phyloP scores from a whole-genome alignment of 2,329 filamentous ascomycete species.

The Ophiostoma perfectum region DNA sequence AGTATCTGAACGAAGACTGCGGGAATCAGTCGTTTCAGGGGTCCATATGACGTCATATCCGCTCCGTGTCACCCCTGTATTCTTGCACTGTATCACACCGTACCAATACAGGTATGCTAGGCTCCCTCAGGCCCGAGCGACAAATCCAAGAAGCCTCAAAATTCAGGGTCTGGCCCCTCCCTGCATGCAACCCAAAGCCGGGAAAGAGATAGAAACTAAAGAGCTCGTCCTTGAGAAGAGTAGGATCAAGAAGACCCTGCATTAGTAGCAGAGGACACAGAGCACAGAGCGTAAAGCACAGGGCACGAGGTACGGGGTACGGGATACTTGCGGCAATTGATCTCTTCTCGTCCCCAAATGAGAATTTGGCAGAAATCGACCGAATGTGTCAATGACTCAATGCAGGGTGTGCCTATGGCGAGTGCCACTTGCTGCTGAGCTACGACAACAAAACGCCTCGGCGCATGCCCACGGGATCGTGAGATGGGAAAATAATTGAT shows the following conservation, averaged over 20 bases:
- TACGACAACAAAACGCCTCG: no score
- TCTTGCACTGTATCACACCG: neutral
- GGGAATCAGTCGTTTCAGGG: slow-evolving; percentile 4
- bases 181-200: slow-evolving; percentile 1
- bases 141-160: neutral
- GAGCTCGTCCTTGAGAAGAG: neutral
- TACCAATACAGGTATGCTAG: neutral
- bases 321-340: no score
- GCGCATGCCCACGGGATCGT: no score
- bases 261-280: neutral
- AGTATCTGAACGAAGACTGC: neutral
- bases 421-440: no score
- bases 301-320: no score
- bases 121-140: no score
- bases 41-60: neutral
- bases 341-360: no score
- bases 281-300: no score
- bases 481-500: no score
- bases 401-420: no score
- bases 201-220: neutral
- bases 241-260: neutral
- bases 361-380: no score
- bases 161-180: neutral
- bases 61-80: neutral
- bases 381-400: no score